A percentile compares a stretch with the other conserved stretches of the same genome.
phyloP scores from a whole-genome alignment of 495 filamentous ascomycete genomes.

The Trichoderma gamsii region DNA sequence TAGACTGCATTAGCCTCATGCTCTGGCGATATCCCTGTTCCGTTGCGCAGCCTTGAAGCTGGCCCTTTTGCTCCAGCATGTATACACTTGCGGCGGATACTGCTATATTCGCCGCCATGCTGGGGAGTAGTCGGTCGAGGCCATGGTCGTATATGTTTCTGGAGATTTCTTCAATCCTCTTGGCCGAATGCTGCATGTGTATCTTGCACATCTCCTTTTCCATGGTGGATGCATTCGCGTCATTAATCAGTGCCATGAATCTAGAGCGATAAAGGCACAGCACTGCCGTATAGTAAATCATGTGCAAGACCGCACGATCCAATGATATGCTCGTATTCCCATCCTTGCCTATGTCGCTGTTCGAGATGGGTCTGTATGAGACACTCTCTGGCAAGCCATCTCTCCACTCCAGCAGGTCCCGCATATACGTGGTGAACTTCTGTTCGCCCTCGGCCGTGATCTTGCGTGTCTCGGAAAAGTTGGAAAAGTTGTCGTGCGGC shows the following conservation, averaged over 20 bases:
- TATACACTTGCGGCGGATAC: background rate
- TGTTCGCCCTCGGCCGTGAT: background rate
- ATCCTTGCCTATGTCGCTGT: constrained; percentile 2
- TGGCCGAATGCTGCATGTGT: constrained; percentile 7
- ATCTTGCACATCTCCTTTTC: constrained; percentile 9
- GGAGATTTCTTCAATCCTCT: background rate
- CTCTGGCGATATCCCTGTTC: background rate
- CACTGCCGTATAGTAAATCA: constrained; percentile 12
- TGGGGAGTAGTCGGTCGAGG: background rate
- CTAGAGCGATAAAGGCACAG: constrained; percentile 2
- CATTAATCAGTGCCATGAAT: background rate
- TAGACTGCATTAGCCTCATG: constrained; percentile 4
- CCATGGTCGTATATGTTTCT: constrained; percentile 1
- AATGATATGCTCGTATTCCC: constrained; percentile 1
- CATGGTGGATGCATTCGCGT: background rate
- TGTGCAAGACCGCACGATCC: background rate
- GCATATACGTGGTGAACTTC: constrained; percentile 1
- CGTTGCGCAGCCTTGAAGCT: background rate
- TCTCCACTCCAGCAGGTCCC: constrained; percentile 1
- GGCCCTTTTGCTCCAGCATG: background rate
- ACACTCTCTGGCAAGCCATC: constrained; percentile 4
- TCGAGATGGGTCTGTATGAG: constrained; percentile 9
- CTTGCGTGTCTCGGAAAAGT: background rate
- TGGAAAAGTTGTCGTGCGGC: constrained; percentile 1
- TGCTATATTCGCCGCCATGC: constrained; percentile 8